phyloP scores from a whole-genome alignment of 805 yeast genomes.

The Wickerhamiella azyma region DNA sequence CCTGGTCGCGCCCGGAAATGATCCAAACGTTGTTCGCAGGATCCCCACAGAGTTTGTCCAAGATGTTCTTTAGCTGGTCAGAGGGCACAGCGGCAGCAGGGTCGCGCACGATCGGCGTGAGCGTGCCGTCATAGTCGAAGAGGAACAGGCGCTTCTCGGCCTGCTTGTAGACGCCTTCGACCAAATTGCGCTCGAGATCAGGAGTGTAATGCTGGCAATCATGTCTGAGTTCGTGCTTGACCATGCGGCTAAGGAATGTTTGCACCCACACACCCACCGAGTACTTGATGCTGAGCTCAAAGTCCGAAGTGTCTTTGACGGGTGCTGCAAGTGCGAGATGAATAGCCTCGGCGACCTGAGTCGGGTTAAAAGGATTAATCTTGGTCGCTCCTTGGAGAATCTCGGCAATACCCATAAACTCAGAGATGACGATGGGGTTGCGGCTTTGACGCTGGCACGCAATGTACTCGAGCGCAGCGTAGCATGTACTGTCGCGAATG shows the following conservation, averaged over 20 bases:
- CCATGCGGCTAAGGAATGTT: conserved; percentile 37
- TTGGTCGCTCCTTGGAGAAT: conserved; percentile 36
- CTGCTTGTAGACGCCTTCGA: conserved; percentile 43
- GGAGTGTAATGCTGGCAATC: conserved; percentile 55
- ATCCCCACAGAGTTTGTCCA: conserved; percentile 52
- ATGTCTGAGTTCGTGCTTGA: conserved; percentile 25
- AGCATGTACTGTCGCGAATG: conserved; percentile 91
- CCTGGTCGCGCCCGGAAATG: conserved; percentile 90
- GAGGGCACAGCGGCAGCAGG: conserved; percentile 99
- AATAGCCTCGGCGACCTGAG: conserved; percentile 78
- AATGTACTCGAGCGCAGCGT: conserved; percentile 85
- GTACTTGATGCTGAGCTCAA: conserved; percentile 48
- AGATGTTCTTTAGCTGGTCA: conserved; percentile 44
- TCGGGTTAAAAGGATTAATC: conserved; percentile 95
- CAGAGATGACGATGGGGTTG: conserved; percentile 76
- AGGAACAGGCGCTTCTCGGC: conserved; percentile 64
- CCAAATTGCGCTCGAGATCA: conserved; percentile 56
- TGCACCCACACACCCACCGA: conserved; percentile 75
- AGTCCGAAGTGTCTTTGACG: conserved; percentile 25
- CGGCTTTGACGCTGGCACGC: conserved; percentile 53
- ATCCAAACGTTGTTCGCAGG: conserved; percentile 85
- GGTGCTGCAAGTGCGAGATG: conserved; percentile 46
- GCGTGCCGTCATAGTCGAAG: conserved; percentile 95
- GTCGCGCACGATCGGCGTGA: conserved; percentile 90
- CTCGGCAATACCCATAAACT: conserved; percentile 79